Evolutionary conservation across 2,329 filamentous ascomycete genomes (phyloP).

Genomic region (Emergomyces africanus): DNA sequence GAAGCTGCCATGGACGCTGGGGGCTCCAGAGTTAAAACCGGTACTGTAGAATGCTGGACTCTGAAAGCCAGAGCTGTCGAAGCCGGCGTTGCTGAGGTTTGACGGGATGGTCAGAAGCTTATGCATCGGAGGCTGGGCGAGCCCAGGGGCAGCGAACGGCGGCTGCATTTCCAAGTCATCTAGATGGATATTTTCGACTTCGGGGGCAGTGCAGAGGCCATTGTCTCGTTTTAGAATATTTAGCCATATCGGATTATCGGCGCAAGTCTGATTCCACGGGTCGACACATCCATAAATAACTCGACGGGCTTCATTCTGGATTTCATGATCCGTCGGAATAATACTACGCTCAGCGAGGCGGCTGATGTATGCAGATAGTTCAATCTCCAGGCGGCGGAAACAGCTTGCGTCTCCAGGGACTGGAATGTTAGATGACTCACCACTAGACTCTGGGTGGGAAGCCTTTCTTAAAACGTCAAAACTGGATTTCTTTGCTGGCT

Average conservation of each 20-base stretch:
- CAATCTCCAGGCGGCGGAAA: slow-evolving; percentile 27
- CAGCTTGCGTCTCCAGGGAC: slow-evolving; percentile 28
- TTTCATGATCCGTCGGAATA: slow-evolving; percentile 22
- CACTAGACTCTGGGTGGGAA: not conserved
- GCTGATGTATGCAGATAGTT: slow-evolving; percentile 28
- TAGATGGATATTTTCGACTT: slow-evolving; percentile 23
- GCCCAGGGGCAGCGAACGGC: slow-evolving; percentile 28
- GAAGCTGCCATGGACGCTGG: slow-evolving; percentile 19
- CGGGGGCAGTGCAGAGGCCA: slow-evolving; percentile 22
- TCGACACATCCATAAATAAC: slow-evolving; percentile 21
- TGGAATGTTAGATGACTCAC: slow-evolving; percentile 10
- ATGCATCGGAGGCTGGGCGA: slow-evolving; percentile 23
- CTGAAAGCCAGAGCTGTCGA: slow-evolving; percentile 20
- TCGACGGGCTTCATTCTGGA: slow-evolving; percentile 19
- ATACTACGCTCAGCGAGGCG: slow-evolving; percentile 21
- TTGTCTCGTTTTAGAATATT: slow-evolving; percentile 32
- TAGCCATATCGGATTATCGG: slow-evolving; percentile 35
- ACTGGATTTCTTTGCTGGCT: not conserved
- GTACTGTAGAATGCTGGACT: slow-evolving; percentile 20
- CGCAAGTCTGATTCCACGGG: slow-evolving; percentile 30
- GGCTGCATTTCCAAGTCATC: slow-evolving; percentile 30
- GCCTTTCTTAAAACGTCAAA: too few species aligned
- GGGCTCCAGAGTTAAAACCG: slow-evolving; percentile 22
- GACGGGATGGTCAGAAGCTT: slow-evolving; percentile 11
- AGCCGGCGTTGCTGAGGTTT: slow-evolving; percentile 14